Base-by-base conservation (phyloP, 495 filamentous ascomycete genomes). In the Xylaria nigripes region DNA sequence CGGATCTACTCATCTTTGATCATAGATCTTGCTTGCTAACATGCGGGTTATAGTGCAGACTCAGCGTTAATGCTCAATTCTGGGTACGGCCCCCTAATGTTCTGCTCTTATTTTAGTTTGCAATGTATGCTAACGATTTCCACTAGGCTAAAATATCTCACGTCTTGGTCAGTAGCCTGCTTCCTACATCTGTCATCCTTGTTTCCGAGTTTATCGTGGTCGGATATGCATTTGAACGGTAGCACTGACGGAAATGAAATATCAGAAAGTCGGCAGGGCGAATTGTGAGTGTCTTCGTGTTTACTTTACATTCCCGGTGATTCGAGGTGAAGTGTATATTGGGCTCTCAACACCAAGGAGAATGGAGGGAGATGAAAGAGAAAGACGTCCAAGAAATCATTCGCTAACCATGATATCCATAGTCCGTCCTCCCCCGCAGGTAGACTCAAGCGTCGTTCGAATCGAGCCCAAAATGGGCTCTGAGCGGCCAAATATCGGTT, bases 11-110 rank as follows among this genome's bases (percentile, higher is more conserved):
- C 22, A 24, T 18, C 19, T 10, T 42, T 1, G 16, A 18, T 32
- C 10, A 13, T 1, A 16, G 23, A 10, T 29, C 24, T 18, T 45
- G 30, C 38, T 32, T 25, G n/a, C 50, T 54, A 48, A 47, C 32
- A 21, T 38, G 1, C n/a, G 27, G 6, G 25, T 15, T 45, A 54
- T 45, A 54, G 52, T 87, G 84, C 57, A 81, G 92, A 12, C 79
- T 96, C 27, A 84, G 79, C 7, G 91, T 93, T 25, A 97, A 97
- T 58, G 89, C 87, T 22, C 93, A 96, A 67, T 95, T 96, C 80
- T 96, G 87, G 86, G 64, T 61, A 19, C 51, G 64, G 21, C 42
- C 34, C 9, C 24, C 21, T 19, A n/a, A n/a, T n/a, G n/a, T n/a
- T n/a, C n/a, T n/a, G n/a, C n/a, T 18, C 18, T 43, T 19, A 9